These are phyloP conservation scores for Penicillium mononematosum DNA, from an alignment of 495 filamentous ascomycete genomes.

Conservation along the genomic window DNA sequence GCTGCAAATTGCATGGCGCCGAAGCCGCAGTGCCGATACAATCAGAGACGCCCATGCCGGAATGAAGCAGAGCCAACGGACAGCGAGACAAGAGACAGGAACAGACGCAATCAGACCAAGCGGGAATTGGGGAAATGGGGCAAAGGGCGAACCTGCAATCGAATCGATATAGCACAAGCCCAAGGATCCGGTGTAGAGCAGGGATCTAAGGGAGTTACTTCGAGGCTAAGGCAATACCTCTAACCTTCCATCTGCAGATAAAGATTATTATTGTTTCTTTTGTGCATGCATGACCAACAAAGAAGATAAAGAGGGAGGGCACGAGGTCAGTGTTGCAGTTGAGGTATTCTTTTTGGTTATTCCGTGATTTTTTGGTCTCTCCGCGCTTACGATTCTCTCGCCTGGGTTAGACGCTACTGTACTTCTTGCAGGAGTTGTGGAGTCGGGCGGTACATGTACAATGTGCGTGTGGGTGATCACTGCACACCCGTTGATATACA, in stretches of 20 bases:
- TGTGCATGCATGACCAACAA: background rate
- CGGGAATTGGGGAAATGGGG: conserved; percentile 17
- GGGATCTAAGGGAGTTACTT: conserved; percentile 2
- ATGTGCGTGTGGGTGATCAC: conserved; percentile 16
- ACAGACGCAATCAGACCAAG: conserved; percentile 17
- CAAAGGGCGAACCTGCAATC: conserved; percentile 17
- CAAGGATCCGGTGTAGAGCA: conserved; percentile 6
- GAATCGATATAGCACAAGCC: conserved; percentile 9
- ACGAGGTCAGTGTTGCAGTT: background rate
- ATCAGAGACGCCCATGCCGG: conserved; percentile 19
- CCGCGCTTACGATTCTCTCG: background rate
- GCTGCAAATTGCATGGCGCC: conserved; percentile 7
- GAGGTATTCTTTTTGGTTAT: background rate
- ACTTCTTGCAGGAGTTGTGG: conserved; percentile 15
- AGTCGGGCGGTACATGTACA: conserved; percentile 20
- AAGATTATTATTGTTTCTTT: background rate
- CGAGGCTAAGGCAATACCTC: background rate
- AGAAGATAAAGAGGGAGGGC: background rate
- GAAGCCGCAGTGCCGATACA: conserved; percentile 18
- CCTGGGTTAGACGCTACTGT: conserved; percentile 1
- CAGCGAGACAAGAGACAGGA: conserved; percentile 12
- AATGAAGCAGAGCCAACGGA: conserved; percentile 27
- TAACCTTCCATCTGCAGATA: background rate
- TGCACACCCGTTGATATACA: conserved; percentile 20
- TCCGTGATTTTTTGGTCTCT: background rate